Evolutionary conservation across 139 green algal genomes (phyloP).

Genomic region (Spirogloea muscicola): DNA sequence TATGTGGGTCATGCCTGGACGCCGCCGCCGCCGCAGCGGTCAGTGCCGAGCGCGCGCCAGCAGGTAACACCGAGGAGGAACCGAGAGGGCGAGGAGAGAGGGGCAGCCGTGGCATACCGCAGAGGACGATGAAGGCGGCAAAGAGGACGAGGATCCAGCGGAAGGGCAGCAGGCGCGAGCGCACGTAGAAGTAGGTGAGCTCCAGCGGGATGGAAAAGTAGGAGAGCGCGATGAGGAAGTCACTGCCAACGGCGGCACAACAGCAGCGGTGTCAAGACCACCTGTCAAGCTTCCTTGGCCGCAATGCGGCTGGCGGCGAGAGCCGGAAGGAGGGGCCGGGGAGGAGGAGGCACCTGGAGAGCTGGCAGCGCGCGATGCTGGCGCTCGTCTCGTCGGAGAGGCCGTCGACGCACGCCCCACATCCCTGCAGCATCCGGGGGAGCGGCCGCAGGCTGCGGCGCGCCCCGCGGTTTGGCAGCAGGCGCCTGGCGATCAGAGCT

Average conservation of each 20-base stretch:
- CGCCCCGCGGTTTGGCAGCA: too few species aligned
- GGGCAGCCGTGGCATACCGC: slow-evolving; percentile 5
- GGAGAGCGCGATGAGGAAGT: slow-evolving; percentile 37
- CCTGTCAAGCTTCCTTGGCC: not conserved
- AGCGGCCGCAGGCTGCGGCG: slow-evolving; percentile 21
- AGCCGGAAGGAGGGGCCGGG: not conserved
- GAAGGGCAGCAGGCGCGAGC: slow-evolving; percentile 15
- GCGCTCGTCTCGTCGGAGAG: slow-evolving; percentile 15
- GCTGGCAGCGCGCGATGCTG: slow-evolving; percentile 24
- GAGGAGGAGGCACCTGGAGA: slow-evolving; percentile 19
- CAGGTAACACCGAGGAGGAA: not conserved
- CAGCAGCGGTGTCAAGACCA: not conserved
- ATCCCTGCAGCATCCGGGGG: slow-evolving; percentile 1
- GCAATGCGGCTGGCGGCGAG: not conserved
- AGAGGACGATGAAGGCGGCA: slow-evolving; percentile 37
- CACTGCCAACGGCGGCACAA: slow-evolving; percentile 2
- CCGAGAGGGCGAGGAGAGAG: not conserved
- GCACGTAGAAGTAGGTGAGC: slow-evolving; percentile 23
- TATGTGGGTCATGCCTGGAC: slow-evolving; percentile 25
- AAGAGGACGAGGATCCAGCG: slow-evolving; percentile 40
- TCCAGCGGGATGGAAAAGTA: slow-evolving; percentile 42
- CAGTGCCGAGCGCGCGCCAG: not conserved
- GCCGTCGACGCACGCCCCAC: slow-evolving; percentile 24
- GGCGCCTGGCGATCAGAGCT: too few species aligned
- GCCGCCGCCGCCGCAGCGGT: not conserved